Conservation (phyloP, 805 yeast species). For the Hanseniaspora jakobsenii region DNA sequence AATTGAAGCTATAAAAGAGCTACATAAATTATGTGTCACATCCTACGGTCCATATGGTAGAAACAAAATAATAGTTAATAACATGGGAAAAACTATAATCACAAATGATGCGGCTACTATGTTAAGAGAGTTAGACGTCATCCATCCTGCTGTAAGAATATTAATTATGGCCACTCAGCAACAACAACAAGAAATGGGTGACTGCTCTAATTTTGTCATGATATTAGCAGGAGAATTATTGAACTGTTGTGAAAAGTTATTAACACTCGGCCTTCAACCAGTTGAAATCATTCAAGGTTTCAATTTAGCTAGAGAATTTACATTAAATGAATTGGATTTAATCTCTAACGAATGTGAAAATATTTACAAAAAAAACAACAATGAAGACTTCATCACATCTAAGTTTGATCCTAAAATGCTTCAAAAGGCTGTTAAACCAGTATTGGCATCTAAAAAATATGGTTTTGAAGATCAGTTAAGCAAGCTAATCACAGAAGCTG, state of each 20-base stretch:
- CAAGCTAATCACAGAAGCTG: slow-evolving; percentile 72
- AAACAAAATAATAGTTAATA: slow-evolving; percentile 87
- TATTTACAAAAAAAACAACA: too few species aligned
- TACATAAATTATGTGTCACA: slow-evolving; percentile 79
- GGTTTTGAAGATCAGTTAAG: slow-evolving; percentile 75
- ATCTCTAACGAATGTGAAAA: slow-evolving; percentile 50
- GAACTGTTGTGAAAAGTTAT: slow-evolving; percentile 71
- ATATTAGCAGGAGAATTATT: slow-evolving; percentile 87
- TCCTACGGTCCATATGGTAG: slow-evolving; percentile 97
- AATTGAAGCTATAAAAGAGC: slow-evolving; percentile 87
- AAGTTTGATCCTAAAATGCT: slow-evolving; percentile 45
- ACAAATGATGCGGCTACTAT: slow-evolving; percentile 98
- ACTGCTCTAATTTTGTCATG: slow-evolving; percentile 82
- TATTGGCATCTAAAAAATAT: slow-evolving; percentile 84
- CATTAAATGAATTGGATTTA: slow-evolving; percentile 53
- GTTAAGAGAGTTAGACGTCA: slow-evolving; percentile 81
- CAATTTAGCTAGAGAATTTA: slow-evolving; percentile 70
- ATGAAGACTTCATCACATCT: slow-evolving; percentile 30
- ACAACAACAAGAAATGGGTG: slow-evolving; percentile 96
- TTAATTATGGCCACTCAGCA: slow-evolving; percentile 94
- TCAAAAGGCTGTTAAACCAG: slow-evolving; percentile 67
- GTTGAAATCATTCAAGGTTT: slow-evolving; percentile 90
- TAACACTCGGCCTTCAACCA: slow-evolving; percentile 76
- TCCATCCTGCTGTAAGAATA: slow-evolving; percentile 94
- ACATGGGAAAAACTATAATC: slow-evolving; percentile 70